Conservation (phyloP, 257 asterid species). For the Scutellaria barbata region DNA sequence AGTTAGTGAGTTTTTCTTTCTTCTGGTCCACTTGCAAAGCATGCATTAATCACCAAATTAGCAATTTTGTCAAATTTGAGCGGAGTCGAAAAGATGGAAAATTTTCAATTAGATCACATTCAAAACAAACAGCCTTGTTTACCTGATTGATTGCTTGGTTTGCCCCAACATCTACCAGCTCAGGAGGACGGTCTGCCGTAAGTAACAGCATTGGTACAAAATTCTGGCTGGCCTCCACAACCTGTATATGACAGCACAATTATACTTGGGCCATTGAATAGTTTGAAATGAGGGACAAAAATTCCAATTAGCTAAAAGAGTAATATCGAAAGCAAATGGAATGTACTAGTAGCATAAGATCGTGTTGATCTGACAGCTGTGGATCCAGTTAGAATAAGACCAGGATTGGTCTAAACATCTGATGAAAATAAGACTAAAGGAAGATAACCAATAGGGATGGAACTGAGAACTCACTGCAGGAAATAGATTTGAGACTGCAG, state of each 20-base stretch:
- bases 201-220: slow-evolving; percentile 86
- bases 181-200: slow-evolving; percentile 98
- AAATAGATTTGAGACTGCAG: slow-evolving; percentile 94
- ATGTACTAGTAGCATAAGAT: no score
- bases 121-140: background rate
- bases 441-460: slow-evolving; percentile 22
- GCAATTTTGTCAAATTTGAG: slow-evolving; percentile 7
- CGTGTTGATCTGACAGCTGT: background rate
- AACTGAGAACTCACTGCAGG: slow-evolving; percentile 81
- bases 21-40: slow-evolving; percentile 2
- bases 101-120: background rate
- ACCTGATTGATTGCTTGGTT: slow-evolving; percentile 99
- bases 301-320: slow-evolving; percentile 21
- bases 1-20: background rate
- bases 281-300: no score
- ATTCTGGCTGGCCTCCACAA: slow-evolving; percentile 97
- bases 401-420: no score
- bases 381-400: background rate
- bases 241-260: slow-evolving; percentile 50
- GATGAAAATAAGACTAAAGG: background rate
- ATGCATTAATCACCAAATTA: background rate
- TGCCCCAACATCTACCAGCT: slow-evolving; percentile 91
- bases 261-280: background rate
- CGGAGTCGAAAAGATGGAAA: background rate
- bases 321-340: slow-evolving; percentile 21